Evolutionary conservation across 176 grass and related monocot genomes (phyloP).

Genomic region (Ampelocalamus luodianensis): DNA sequence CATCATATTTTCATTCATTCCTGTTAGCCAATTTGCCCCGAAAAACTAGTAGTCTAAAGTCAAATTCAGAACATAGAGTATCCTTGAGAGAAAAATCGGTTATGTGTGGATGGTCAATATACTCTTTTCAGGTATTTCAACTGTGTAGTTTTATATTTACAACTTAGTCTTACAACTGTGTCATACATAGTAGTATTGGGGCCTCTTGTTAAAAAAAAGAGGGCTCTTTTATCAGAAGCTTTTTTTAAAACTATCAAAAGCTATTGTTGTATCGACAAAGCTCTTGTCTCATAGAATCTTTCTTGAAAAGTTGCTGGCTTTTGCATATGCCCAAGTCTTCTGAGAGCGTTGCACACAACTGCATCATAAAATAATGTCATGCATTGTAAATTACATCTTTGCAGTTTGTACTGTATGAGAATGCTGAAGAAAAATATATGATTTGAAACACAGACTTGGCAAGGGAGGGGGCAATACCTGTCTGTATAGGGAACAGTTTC

Average conservation of each 20-base stretch:
- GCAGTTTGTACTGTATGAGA: background rate
- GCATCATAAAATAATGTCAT: conserved; percentile 38
- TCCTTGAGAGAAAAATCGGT: background rate
- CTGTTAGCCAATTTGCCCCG: conserved; percentile 9
- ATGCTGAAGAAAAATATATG: background rate
- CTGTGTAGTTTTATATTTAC: conserved; percentile 41
- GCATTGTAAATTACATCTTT: conserved; percentile 18
- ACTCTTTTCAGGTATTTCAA: conserved; percentile 29
- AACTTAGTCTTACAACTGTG: conserved; percentile 14
- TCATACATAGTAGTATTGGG: conserved; percentile 11
- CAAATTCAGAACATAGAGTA: conserved; percentile 25
- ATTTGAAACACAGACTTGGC: conserved; percentile 6
- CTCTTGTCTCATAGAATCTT: conserved; percentile 51
- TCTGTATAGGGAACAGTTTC: conserved; percentile 77
- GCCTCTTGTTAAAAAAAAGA: conserved; percentile 19
- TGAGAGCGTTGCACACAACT: conserved; percentile 78
- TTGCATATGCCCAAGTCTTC: conserved; percentile 60
- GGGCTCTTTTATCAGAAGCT: background rate
- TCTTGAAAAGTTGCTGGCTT: conserved; percentile 52
- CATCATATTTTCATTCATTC: conserved; percentile 21
- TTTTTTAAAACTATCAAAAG: conserved; percentile 37
- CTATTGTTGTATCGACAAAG: conserved; percentile 51
- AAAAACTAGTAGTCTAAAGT: background rate
- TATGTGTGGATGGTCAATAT: conserved; percentile 16
- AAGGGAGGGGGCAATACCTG: conserved; percentile 52